These are phyloP conservation scores for Cladosporium sp. DNA, from an alignment of 2,329 filamentous ascomycete species.

Conservation along the genomic window DNA sequence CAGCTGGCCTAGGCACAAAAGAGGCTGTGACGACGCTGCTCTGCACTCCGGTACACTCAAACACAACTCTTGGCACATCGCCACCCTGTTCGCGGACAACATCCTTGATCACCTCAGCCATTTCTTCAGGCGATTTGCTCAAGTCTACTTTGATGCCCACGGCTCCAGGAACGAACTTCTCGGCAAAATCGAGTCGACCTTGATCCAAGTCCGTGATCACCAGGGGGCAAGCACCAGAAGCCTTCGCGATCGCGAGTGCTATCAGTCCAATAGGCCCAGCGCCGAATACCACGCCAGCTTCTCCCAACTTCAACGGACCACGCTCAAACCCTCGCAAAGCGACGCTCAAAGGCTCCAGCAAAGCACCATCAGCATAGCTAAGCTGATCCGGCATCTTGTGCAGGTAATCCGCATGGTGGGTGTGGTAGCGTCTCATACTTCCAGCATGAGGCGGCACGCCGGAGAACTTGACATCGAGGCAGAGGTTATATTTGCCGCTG, in stretches of 20 bases:
- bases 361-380: slow-evolving; percentile 74
- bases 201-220: slow-evolving; percentile 82
- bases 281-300: slow-evolving; percentile 51
- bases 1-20: slow-evolving; percentile 23
- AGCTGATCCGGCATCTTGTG: slow-evolving; percentile 78
- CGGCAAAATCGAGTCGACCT: slow-evolving; percentile 72
- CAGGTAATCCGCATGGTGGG: slow-evolving; percentile 72
- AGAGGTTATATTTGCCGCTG: slow-evolving; percentile 82
- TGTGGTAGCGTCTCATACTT: slow-evolving; percentile 80
- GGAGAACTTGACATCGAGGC: slow-evolving; percentile 78
- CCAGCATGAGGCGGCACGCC: slow-evolving; percentile 86
- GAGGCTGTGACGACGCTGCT: slow-evolving; percentile 29
- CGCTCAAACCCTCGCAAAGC: slow-evolving; percentile 44
- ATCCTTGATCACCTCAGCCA: slow-evolving; percentile 22
- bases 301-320: slow-evolving; percentile 26
- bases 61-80: slow-evolving; percentile 26
- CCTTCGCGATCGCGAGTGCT: slow-evolving; percentile 52
- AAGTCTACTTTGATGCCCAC: slow-evolving; percentile 24
- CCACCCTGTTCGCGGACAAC: slow-evolving; percentile 20
- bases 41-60: slow-evolving; percentile 34
- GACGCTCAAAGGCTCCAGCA: slow-evolving; percentile 63
- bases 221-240: slow-evolving; percentile 67
- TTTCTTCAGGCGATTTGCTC: slow-evolving; percentile 20
- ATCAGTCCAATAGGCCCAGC: slow-evolving; percentile 62
- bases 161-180: slow-evolving; percentile 50